Conservation (phyloP, 2,329 filamentous ascomycete species). For the Colletotrichum siamense region DNA sequence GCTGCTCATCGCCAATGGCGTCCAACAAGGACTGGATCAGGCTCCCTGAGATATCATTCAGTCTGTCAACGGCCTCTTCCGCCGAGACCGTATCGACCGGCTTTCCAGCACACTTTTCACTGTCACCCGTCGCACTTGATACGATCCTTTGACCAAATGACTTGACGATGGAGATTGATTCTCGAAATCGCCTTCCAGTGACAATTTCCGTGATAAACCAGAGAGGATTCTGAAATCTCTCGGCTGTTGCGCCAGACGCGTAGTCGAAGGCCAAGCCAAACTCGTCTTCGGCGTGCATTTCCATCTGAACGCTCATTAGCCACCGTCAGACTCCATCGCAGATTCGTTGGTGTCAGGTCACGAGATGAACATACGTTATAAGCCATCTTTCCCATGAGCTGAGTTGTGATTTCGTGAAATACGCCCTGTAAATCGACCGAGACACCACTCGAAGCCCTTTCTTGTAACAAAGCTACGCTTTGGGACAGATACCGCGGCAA, state of each 20-base stretch:
- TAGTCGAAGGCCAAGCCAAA: conserved; percentile 68
- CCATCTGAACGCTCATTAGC: conserved; percentile 52
- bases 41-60: conserved; percentile 53
- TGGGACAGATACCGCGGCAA: conserved; percentile 59
- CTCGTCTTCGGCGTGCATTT: conserved; percentile 66
- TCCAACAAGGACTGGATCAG: conserved; percentile 67
- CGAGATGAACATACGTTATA: conserved; percentile 53
- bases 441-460: conserved; percentile 27
- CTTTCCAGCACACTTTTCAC: conserved; percentile 21
- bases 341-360: background rate
- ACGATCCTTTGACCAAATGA: conserved; percentile 64
- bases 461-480: conserved; percentile 43
- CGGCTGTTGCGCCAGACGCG: conserved; percentile 64
- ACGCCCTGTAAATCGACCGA: conserved; percentile 62
- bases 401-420: conserved; percentile 68
- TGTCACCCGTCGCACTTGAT: conserved; percentile 53
- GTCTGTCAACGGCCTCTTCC: conserved; percentile 26
- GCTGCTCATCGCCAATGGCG: conserved; percentile 56
- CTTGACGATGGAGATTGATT: conserved; percentile 55
- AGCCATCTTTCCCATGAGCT: conserved; percentile 71
- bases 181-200: conserved; percentile 52
- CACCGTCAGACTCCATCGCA: background rate
- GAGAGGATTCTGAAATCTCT: conserved; percentile 70
- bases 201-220: conserved; percentile 65
- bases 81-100: background rate